Conservation (phyloP, 371 early-diverging fungal species). For the Basidiobolus meristosporus region DNA sequence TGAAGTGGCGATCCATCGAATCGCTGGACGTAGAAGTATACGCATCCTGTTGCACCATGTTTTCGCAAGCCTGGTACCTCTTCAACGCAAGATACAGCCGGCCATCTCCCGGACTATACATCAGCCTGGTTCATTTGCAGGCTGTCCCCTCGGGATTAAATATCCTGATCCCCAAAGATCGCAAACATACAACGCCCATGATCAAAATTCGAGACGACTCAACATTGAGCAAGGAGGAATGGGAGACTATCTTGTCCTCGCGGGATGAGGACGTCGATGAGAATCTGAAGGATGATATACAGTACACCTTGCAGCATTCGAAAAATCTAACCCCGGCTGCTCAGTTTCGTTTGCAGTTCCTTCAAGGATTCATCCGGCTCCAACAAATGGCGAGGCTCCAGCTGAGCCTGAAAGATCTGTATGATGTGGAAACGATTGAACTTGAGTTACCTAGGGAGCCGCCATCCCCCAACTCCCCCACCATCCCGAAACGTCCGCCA, state of each 20-base stretch:
- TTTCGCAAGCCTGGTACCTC: too few species aligned
- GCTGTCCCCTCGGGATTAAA: conserved; percentile 13
- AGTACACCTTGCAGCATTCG: background rate
- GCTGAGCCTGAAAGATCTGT: background rate
- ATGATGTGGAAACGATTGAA: background rate
- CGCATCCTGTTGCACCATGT: too few species aligned
- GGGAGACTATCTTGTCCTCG: conserved; percentile 5
- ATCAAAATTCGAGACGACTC: conserved; percentile 13
- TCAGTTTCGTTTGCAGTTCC: background rate
- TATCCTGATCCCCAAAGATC: conserved; percentile 12
- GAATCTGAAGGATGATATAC: background rate
- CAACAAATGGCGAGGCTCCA: background rate
- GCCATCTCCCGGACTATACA: conserved; percentile 13
- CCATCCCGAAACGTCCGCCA: background rate
- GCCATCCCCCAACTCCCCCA: background rate
- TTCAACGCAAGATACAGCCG: conserved; percentile 4
- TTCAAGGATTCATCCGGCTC: background rate
- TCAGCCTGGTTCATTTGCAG: conserved; percentile 15
- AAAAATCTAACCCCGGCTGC: background rate
- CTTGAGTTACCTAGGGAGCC: background rate
- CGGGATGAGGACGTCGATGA: background rate
- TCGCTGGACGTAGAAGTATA: background rate
- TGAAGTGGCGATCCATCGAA: background rate
- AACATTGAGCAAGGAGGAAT: conserved; percentile 5
- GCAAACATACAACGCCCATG: conserved; percentile 12